These are phyloP conservation scores for Russula foetens DNA, from an alignment of 768 basidiomycete species.

Conservation along the genomic window DNA sequence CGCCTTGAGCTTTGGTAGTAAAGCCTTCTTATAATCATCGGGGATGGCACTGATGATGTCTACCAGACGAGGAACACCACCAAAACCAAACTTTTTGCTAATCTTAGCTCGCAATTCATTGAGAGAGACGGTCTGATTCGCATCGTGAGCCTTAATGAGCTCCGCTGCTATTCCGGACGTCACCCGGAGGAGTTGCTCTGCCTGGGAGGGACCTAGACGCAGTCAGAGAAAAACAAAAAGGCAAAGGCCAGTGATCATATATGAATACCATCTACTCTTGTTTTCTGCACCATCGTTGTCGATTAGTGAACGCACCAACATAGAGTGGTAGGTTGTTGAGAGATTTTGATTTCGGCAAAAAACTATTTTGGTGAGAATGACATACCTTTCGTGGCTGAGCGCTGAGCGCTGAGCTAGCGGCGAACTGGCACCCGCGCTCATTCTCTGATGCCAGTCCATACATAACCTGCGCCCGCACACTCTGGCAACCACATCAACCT, in stretches of 20 bases:
- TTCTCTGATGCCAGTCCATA: background rate
- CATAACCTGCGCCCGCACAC: too few relatives aligned
- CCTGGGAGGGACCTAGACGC: constrained; percentile 66
- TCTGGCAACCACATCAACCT: background rate
- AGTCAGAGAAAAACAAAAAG: background rate
- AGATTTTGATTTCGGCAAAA: background rate
- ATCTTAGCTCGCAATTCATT: constrained; percentile 82
- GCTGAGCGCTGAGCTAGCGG: too few relatives aligned
- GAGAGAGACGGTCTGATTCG: constrained; percentile 69
- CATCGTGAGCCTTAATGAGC: constrained; percentile 81
- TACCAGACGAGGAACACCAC: constrained; percentile 85
- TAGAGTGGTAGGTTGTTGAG: background rate
- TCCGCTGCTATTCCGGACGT: constrained; percentile 94
- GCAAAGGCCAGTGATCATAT: background rate
- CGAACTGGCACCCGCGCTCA: too few relatives aligned
- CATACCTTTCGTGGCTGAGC: background rate
- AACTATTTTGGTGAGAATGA: background rate
- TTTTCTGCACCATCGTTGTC: constrained; percentile 33
- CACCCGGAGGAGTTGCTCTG: constrained; percentile 82
- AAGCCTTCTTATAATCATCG: constrained; percentile 89
- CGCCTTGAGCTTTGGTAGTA: constrained; percentile 84
- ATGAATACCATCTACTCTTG: constrained; percentile 31
- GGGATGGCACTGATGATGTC: constrained; percentile 99
- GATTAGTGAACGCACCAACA: background rate
- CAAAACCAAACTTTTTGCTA: constrained; percentile 83